These are phyloP conservation scores for Colletotrichum aenigma DNA, from an alignment of 2,329 filamentous ascomycete species.

Conservation along the genomic window DNA sequence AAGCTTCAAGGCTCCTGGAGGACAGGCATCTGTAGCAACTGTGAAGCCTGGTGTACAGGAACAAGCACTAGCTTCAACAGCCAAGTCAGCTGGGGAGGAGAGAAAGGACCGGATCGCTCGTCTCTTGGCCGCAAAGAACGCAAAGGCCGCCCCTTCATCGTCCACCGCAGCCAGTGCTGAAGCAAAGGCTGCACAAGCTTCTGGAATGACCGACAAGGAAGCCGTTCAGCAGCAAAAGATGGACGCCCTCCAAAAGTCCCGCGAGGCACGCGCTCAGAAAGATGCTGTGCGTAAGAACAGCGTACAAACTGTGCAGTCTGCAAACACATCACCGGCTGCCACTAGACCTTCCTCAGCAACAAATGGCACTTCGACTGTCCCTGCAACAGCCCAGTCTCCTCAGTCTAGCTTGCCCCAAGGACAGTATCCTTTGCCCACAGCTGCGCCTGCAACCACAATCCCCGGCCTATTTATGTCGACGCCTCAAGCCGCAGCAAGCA, in stretches of 20 bases:
- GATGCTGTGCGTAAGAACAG: slow-evolving; percentile 25
- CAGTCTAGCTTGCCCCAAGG: not conserved
- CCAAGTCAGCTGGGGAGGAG: slow-evolving; percentile 54
- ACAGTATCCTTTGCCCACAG: not conserved
- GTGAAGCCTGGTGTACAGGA: not conserved
- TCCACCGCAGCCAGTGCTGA: not conserved
- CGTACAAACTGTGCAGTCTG: not conserved
- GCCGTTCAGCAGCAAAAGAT: slow-evolving; percentile 77
- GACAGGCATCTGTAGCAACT: not conserved
- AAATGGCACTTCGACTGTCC: not conserved
- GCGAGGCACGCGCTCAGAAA: slow-evolving; percentile 46
- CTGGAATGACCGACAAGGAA: slow-evolving; percentile 68
- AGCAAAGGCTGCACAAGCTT: not conserved
- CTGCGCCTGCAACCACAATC: slow-evolving; percentile 29
- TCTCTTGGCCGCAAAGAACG: slow-evolving; percentile 74
- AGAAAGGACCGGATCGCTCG: slow-evolving; percentile 79
- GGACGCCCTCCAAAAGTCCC: slow-evolving; percentile 70
- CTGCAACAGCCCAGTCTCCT: not conserved
- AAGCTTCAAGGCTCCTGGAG: not conserved
- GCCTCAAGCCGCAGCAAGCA: slow-evolving; percentile 26
- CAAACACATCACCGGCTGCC: not conserved
- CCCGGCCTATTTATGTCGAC: slow-evolving; percentile 41
- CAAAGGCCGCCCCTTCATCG: slow-evolving; percentile 43
- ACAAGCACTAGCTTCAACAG: not conserved
- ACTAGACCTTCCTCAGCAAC: not conserved